A percentile compares a stretch with the other conserved stretches of the same genome.
Conservation (phyloP, 768 basidiomycete genomes). For the Termitomyces sp. region DNA sequence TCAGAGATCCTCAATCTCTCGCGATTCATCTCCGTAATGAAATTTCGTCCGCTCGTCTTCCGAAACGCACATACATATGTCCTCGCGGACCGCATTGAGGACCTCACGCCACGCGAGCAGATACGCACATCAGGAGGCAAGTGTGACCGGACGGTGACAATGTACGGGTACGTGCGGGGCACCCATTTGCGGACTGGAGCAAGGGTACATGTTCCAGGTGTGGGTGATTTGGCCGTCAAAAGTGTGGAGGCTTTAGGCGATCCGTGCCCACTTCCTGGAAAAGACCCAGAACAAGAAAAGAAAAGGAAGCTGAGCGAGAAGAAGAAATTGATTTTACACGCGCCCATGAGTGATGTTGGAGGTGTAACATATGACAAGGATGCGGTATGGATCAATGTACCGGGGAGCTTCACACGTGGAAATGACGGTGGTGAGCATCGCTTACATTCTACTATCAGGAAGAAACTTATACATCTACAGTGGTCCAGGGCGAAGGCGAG, state of each 20-base stretch:
- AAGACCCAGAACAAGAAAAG: conserved; percentile 92
- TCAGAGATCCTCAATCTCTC: conserved; percentile 93
- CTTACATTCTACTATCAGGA: not conserved
- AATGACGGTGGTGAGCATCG: conserved; percentile 49
- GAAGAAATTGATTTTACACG: conserved; percentile 86
- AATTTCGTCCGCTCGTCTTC: conserved; percentile 96
- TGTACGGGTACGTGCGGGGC: conserved; percentile 94
- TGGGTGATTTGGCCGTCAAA: conserved; percentile 81
- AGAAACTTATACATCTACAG: conserved; percentile 28
- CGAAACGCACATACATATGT: conserved; percentile 94
- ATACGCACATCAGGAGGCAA: conserved; percentile 77
- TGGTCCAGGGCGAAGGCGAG: conserved; percentile 87
- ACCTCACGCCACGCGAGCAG: conserved; percentile 84
- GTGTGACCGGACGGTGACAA: conserved; percentile 87
- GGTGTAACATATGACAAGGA: conserved; percentile 98
- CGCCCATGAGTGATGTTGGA: conserved; percentile 98
- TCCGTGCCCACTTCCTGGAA: conserved; percentile 91
- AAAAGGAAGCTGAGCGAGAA: conserved; percentile 91
- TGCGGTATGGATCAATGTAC: conserved; percentile 96
- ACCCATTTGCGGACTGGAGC: conserved; percentile 73
- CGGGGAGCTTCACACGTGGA: conserved; percentile 87
- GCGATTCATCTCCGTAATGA: conserved; percentile 96
- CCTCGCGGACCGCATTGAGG: conserved; percentile 91
- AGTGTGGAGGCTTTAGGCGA: conserved; percentile 77
- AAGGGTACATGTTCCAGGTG: conserved; percentile 90